These are phyloP conservation scores for Tephrocybe rancida DNA, from an alignment of 768 basidiomycete species.

Conservation along the genomic window DNA sequence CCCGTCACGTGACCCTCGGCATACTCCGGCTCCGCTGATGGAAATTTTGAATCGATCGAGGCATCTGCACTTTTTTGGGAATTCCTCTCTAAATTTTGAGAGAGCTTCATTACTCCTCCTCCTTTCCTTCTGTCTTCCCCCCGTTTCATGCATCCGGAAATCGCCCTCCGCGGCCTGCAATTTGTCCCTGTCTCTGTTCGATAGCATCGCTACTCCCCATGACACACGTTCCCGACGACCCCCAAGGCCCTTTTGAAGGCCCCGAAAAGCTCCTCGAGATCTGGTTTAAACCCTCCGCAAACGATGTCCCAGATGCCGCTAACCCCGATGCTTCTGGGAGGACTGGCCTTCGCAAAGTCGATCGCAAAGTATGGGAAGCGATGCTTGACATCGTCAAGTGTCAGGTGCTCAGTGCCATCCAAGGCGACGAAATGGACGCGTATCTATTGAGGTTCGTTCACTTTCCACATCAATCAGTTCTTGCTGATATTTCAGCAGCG, in stretches of 20 bases:
- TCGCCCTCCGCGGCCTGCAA: constrained; percentile 25
- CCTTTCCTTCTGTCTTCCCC: constrained; percentile 13
- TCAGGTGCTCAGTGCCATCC: constrained; percentile 88
- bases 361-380: constrained; percentile 85
- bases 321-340: constrained; percentile 39
- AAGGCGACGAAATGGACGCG: constrained; percentile 91
- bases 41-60: constrained; percentile 8
- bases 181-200: constrained; percentile 43
- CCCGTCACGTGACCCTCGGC: background rate
- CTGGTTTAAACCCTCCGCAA: constrained; percentile 89
- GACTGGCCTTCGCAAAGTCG: constrained; percentile 77
- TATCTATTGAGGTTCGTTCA: constrained; percentile 86
- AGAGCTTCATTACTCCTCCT: background rate
- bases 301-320: constrained; percentile 52
- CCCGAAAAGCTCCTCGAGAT: constrained; percentile 96
- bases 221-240: constrained; percentile 33
- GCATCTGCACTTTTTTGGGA: background rate
- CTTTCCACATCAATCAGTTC: background rate
- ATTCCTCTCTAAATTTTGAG: constrained; percentile 10
- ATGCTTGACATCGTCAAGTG: constrained; percentile 98
- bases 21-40: constrained; percentile 1
- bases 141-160: constrained; percentile 47
- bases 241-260: constrained; percentile 77
- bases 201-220: constrained; percentile 48
- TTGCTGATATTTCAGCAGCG: constrained; percentile 53